Evolutionary conservation across 129 eudicot genomes (phyloP).

Genomic region (Escallonia herrerae): DNA sequence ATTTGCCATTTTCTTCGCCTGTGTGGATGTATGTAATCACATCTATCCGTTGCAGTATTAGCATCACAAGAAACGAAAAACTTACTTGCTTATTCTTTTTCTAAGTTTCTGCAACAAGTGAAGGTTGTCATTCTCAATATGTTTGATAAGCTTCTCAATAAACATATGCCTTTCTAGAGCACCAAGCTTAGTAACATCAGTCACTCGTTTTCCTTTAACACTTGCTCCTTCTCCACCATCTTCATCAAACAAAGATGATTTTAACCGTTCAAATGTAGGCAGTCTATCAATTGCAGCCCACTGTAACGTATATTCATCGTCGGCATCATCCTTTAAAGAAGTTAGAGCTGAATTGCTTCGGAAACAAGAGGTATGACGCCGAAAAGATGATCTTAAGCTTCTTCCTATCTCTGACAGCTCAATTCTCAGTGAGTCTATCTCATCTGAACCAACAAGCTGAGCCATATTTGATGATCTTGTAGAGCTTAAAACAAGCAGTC

Average conservation of each 20-base stretch:
- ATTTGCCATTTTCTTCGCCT: too few relatives aligned
- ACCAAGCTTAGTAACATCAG: conserved; percentile 48
- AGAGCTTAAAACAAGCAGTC: not conserved
- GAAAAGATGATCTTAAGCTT: conserved; percentile 33
- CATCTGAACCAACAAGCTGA: conserved; percentile 27
- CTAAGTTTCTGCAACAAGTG: conserved; percentile 47
- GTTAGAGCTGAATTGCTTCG: conserved; percentile 10
- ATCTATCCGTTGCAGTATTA: too few relatives aligned
- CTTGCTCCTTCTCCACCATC: conserved; percentile 9
- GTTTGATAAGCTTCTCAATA: conserved; percentile 48
- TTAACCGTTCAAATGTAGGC: conserved; percentile 35
- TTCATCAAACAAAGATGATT: conserved; percentile 30
- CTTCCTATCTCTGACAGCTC: conserved; percentile 45
- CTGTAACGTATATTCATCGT: conserved; percentile 16
- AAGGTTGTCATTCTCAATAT: conserved; percentile 59
- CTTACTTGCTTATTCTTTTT: conserved; percentile 49
- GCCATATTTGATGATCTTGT: conserved; percentile 26
- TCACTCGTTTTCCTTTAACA: conserved; percentile 25
- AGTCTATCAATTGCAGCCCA: conserved; percentile 41
- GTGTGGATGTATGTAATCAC: too few relatives aligned
- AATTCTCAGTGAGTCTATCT: conserved; percentile 27
- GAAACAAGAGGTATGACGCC: conserved; percentile 18
- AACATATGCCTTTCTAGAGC: conserved; percentile 42
- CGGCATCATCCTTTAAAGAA: conserved; percentile 12
- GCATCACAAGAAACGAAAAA: not conserved